Evolutionary conservation across 805 yeast genomes (phyloP).

Genomic region (Ogataea methylovora): DNA sequence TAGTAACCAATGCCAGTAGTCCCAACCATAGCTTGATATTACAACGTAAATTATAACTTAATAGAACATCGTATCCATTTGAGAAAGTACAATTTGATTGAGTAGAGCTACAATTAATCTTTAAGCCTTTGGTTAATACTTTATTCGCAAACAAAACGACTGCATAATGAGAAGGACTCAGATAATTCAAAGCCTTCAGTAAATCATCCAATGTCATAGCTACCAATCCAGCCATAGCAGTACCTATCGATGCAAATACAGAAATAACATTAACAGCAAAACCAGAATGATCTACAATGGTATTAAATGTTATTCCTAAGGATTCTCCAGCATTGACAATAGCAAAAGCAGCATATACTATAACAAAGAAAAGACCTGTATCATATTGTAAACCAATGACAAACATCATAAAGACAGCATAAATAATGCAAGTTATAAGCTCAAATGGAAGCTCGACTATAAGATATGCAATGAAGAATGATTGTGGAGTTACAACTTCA

Average conservation of each 20-base stretch:
- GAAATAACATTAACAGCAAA: slow-evolving; percentile 73
- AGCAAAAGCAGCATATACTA: slow-evolving; percentile 45
- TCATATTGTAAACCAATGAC: slow-evolving; percentile 70
- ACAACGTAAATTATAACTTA: slow-evolving; percentile 37
- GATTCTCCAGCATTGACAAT: slow-evolving; percentile 76
- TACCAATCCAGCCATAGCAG: slow-evolving; percentile 80
- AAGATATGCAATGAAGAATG: slow-evolving; percentile 56
- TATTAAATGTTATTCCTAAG: slow-evolving; percentile 73
- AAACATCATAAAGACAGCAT: slow-evolving; percentile 55
- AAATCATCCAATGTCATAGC: slow-evolving; percentile 69
- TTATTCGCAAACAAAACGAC: slow-evolving; percentile 53
- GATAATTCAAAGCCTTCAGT: slow-evolving; percentile 61
- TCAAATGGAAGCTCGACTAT: slow-evolving; percentile 65
- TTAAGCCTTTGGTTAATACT: slow-evolving; percentile 44
- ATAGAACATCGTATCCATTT: slow-evolving; percentile 49
- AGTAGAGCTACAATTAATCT: slow-evolving; percentile 37
- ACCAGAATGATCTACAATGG: slow-evolving; percentile 67
- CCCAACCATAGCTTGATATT: slow-evolving; percentile 31
- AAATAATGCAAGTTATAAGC: slow-evolving; percentile 47
- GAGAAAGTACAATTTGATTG: slow-evolving; percentile 38
- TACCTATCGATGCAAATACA: slow-evolving; percentile 58
- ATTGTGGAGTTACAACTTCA: slow-evolving; percentile 54
- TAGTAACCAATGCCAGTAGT: slow-evolving; percentile 29
- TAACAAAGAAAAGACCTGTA: slow-evolving; percentile 57
- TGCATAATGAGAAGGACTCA: slow-evolving; percentile 73